phyloP scores from a whole-genome alignment of 768 basidiomycete species.

The Termitomyces sp. region DNA sequence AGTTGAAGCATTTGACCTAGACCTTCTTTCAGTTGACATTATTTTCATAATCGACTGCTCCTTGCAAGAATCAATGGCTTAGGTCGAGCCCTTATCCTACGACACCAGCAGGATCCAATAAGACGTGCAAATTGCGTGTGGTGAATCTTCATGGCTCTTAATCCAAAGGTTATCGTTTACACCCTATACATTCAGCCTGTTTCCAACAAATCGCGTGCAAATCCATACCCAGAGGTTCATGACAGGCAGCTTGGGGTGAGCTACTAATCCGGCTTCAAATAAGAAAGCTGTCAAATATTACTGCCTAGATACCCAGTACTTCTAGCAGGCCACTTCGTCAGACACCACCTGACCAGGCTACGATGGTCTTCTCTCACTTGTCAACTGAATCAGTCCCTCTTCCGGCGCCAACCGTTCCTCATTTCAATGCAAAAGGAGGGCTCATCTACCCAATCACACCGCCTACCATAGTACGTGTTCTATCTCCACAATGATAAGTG shows the following conservation, averaged over 20 bases:
- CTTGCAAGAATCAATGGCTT: neutral
- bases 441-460: slow-evolving; percentile 2
- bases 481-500: neutral
- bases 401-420: neutral
- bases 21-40: neutral
- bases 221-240: neutral
- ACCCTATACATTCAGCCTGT: neutral
- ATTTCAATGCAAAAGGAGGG: slow-evolving; percentile 16
- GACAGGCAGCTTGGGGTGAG: slow-evolving; percentile 4
- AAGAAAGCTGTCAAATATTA: neutral
- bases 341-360: neutral
- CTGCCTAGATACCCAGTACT: neutral
- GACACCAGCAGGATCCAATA: neutral
- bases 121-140: neutral
- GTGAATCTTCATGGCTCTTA: neutral
- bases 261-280: neutral
- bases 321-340: neutral
- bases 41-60: neutral
- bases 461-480: neutral
- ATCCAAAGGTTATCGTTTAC: neutral
- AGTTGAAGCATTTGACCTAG: neutral
- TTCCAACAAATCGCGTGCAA: neutral
- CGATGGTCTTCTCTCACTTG: neutral
- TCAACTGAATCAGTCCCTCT: neutral
- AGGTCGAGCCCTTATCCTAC: neutral